phyloP scores from a whole-genome alignment of 805 yeast genomes.

The Saccharomycopsis fibuligera region DNA sequence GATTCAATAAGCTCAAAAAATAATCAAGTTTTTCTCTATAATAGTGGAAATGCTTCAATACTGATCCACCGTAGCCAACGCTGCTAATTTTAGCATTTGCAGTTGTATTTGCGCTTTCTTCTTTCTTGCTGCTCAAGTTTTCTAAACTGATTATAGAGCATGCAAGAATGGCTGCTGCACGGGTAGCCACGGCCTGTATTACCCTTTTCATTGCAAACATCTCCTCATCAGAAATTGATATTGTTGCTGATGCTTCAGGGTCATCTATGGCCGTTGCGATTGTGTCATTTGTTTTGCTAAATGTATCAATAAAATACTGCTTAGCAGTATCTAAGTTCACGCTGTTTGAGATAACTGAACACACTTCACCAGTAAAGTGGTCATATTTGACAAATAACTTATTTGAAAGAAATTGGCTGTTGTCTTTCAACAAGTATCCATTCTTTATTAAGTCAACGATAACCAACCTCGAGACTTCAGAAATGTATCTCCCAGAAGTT shows the following conservation, averaged over 20 bases:
- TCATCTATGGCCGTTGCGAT: not conserved
- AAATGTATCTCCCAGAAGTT: conserved; percentile 20
- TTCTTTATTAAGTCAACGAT: not conserved
- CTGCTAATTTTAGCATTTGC: not conserved
- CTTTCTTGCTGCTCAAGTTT: not conserved
- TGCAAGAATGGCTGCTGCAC: conserved; percentile 16
- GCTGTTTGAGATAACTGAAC: conserved; percentile 1
- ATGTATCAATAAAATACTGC: not conserved
- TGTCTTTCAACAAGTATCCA: not conserved
- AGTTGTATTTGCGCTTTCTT: not conserved
- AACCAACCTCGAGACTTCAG: conserved; percentile 14
- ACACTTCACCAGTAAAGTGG: conserved; percentile 14
- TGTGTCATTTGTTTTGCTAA: not conserved
- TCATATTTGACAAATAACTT: conserved; percentile 2
- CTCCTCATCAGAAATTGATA: conserved; percentile 1
- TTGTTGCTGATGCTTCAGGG: not conserved
- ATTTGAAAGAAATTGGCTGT: not conserved
- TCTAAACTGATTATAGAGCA: conserved; percentile 9
- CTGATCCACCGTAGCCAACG: conserved; percentile 17
- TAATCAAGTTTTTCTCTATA: conserved; percentile 8
- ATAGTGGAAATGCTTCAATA: conserved; percentile 12
- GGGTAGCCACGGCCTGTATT: conserved; percentile 4
- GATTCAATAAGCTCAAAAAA: conserved; percentile 2
- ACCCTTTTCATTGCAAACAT: not conserved
- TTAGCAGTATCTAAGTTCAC: not conserved